These are phyloP conservation scores for Porpolomopsis calyptriformis DNA, from an alignment of 768 basidiomycete genomes.

Conservation along the genomic window DNA sequence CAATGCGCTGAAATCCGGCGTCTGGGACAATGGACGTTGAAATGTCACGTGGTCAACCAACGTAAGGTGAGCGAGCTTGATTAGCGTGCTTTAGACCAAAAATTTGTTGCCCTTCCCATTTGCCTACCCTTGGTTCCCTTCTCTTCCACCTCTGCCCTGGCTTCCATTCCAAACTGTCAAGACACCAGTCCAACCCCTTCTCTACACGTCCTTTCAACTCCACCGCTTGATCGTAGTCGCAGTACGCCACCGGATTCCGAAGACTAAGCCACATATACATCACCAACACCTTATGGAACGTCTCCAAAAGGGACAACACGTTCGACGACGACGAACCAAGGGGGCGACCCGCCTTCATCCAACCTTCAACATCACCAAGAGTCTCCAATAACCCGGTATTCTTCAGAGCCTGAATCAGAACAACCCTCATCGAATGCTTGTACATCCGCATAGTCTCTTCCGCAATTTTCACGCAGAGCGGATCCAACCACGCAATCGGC, in stretches of 20 bases:
- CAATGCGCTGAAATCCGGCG: too few species aligned
- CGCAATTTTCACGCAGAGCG: slow-evolving; percentile 22
- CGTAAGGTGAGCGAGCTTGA: too few species aligned
- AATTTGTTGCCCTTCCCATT: neutral
- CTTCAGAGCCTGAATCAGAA: slow-evolving; percentile 27
- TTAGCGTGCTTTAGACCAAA: too few species aligned
- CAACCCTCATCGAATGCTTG: slow-evolving; percentile 29
- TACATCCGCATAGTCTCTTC: slow-evolving; percentile 34
- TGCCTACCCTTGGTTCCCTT: neutral
- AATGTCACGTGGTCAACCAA: too few species aligned
- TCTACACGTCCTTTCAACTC: slow-evolving; percentile 55
- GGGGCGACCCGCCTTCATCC: neutral
- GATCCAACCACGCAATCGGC: slow-evolving; percentile 46
- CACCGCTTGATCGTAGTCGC: slow-evolving; percentile 38
- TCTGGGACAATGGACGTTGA: too few species aligned
- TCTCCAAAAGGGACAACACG: slow-evolving; percentile 41
- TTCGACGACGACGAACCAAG: slow-evolving; percentile 12
- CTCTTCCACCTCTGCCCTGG: neutral
- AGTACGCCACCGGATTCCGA: slow-evolving; percentile 59
- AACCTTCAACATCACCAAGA: slow-evolving; percentile 17
- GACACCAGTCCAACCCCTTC: slow-evolving; percentile 51
- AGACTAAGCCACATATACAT: slow-evolving; percentile 80
- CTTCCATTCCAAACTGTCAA: slow-evolving; percentile 31
- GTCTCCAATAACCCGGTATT: slow-evolving; percentile 27
- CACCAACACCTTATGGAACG: slow-evolving; percentile 64